Evolutionary conservation across 495 filamentous ascomycete species (phyloP), one percentile per base, ranked within the genome.

Genomic region (Xylaria venustula): DNA sequence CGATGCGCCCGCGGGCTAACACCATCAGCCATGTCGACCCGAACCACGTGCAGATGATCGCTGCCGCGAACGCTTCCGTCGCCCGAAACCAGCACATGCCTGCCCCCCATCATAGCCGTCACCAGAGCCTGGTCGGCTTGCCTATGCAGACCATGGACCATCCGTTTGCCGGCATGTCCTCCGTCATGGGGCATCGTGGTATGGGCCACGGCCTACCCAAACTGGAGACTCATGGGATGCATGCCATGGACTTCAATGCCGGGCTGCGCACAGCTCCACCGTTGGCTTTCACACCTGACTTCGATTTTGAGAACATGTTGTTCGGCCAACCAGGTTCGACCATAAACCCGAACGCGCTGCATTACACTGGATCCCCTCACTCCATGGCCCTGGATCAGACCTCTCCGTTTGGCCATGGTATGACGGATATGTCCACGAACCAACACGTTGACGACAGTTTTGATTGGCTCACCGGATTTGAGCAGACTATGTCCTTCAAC

Each of bases 1-100:
- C 81, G 14, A 92, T 94, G 87, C 85, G 95, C 58, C 95, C 94
- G 15, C 81, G 94, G 60, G 95, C 95, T 32, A 97, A 98, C 67
- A 99, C 94, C 32, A 97, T 98, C 70, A 93, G 93, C 71, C 95
- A 98, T 74, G 85, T 98, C 49, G 95, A 97, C 72, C 85, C 82
- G 30, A 78, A 85, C 49, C 85, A 90, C 28, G 80, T 97, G 68
- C 82, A 85, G 58, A 87, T 88, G 57, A 79, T 93, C 64, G 79
- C 90, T 58, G 86, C 87, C 45, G 74, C 77, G 41, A 81, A 76
- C 53, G 73, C 75, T 26, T 71, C 74, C 36, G 72, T 70, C 9
- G 82, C 84, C 42, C 73, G 83, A 28, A 87, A 84, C 64, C 77
- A 84, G 19, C 78, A 78, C 15, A 78, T 87, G 53, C 81, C 76